Base-by-base conservation (phyloP, 352 stramenopile species). In the Poterioochromonas sp. region DNA sequence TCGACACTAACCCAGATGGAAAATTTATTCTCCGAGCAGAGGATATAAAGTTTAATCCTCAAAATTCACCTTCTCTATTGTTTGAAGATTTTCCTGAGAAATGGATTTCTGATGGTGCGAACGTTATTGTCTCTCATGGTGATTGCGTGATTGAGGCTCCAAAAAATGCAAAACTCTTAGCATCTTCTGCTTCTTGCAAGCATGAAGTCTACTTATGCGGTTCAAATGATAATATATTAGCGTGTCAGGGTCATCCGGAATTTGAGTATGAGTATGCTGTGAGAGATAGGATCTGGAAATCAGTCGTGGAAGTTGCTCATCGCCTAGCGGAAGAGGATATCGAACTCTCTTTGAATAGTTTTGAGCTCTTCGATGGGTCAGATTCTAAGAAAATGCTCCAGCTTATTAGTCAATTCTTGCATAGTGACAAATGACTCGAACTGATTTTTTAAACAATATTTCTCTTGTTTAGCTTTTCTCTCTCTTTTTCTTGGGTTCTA, bases 211-310 rank as follows among this genome's bases (percentile, higher is more conserved):
- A 68, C 26, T 35, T 68, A 18, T 29, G 5, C 5, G 58, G 58
- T 68, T 29, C 5, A 18, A 35, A 12, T 18, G 5, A 39, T 39
- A 68, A 68, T 39, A 68, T 68, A 40, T 35, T 32, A 18, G 58
- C 58, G 12, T 68, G 58, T 68, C 58, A 68, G 29, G 26, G 58
- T 39, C 58, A 68, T 68, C 58, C 58, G 26, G 58, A 68, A 68
- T 68, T 68, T 39, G 58, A 68, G 8, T 35, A 37, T 18, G 12
- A 68, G 12, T 68, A 40, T 68, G 58, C 58, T 18, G 26, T 68
- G 5, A 11, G 29, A 40, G 58, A 68, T 37, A 32, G 58, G 26
- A 68, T 68, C 29, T 68, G 58, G 58, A 32, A 32, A 35, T 68
- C 58, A 29, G 34, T 68, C 34, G 58, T 68, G 29, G 58, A 39